Evolutionary conservation across 306 rosid genomes (phyloP), one percentile per base, ranked within the genome.

Genomic region (Crataegus laevigata): DNA sequence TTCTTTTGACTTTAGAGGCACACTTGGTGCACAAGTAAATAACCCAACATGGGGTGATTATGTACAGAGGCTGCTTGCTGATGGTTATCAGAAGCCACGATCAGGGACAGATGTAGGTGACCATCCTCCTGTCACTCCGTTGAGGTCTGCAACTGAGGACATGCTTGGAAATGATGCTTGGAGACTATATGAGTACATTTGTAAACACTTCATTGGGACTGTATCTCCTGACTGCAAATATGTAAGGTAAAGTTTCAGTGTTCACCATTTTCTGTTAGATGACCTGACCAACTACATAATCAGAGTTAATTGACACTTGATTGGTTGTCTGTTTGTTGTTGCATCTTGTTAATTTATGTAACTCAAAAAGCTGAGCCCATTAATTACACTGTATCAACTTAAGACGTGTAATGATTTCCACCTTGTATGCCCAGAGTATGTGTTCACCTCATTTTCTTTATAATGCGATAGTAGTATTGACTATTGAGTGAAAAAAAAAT

Each of bases 101-200:
- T 74, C 32, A 24, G 98, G 98, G 82, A 85, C 89, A 24, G 98
- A 94, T 85, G 97, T 22, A 22, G 98, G 98, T 45, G 98, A 94
- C 73, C 98, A 94, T 90, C 98, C 98, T 75, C 98, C 98, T 50
- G 83, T 94, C 66, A 94, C 98, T 69, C 98, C 98, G 72, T 90
- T 94, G 94, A 76, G 51, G 79, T 85, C 88, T 68, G 93, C 94
- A 68, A 77, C 94, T 45, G 98, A 94, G 82, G 92, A 90, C 84
- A 84, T 84, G 89, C 87, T 94, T 11, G 96, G 83, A 24, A 88
- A 76, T 42, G 98, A 94, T 86, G 88, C 97, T 83, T 94, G 98
- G 97, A 91, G 88, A 84, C 75, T 94, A 55, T 94, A 94, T 74
- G 93, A 90, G 82, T 94, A 94, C 72, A 86, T 94, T 75, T 94